Base-by-base conservation (phyloP, 2,329 filamentous ascomycete genomes). In the Atkinsonella hypoxylon region DNA sequence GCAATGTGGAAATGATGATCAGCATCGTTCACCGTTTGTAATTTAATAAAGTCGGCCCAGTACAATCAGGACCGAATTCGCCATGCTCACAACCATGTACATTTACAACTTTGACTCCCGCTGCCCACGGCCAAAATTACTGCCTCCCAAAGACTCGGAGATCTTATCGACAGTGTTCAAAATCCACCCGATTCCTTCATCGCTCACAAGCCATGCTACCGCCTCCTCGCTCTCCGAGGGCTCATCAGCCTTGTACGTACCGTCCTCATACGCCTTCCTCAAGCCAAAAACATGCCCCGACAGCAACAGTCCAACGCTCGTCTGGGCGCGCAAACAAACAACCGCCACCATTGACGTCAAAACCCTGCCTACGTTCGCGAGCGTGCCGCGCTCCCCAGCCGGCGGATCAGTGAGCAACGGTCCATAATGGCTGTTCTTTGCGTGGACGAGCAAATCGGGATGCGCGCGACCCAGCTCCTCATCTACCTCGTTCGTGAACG, bases 261-360 rank as follows among this genome's bases (percentile, higher is more conserved):
- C 85, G 64, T 89, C 82, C 55, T 85, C 80, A 48, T 85, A 74
- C 1, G 81, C 85, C 70, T 93, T 93, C 52, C 85, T 69, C 66
- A 94, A 62, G 0, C 88, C 88, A 68, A 89, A 91, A 0, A 93
- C 75, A 66, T 94, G 88, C 57, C 83, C 88, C 17, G 85, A 68
- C 12, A 94, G 86, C 71, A 93, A 88, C 1, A 87, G 88, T 0
- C 82, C 88, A 0, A 93, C 88, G 0, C 88, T 88, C 10, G 84
- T 86, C 72, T 93, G 88, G 43, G 87, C 78, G 3, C 88, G 70
- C 63, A 94, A 64, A 59, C 86, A 89, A 5, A 86, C 75, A 31
- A 94, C 76, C 0, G 85, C 88, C 4, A 89, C 74, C 12, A 93
- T 66, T 49, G 79, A 85, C 0, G 87, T 93, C 54, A 89, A 67